These are phyloP conservation scores for Hysterangium stoloniferum DNA, from an alignment of 768 basidiomycete species.

Conservation along the genomic window DNA sequence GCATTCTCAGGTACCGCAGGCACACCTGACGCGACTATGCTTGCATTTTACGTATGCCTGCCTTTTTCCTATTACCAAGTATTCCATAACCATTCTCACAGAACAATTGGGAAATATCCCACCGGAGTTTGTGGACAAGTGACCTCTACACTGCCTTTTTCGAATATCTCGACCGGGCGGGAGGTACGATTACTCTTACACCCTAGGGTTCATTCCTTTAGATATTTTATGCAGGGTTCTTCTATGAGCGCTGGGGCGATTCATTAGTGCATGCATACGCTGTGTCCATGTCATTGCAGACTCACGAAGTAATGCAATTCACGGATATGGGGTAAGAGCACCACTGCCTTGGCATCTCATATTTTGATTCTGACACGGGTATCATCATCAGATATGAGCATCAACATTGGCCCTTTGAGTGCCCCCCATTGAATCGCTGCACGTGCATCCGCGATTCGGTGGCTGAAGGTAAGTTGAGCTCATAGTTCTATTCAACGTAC, in stretches of 20 bases:
- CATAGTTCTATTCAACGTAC: too few species aligned
- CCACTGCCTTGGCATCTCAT: neutral
- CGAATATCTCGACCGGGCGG: conserved; percentile 26
- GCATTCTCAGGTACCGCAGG: neutral
- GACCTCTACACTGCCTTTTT: conserved; percentile 30
- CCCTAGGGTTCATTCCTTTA: too few species aligned
- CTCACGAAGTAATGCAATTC: conserved; percentile 6
- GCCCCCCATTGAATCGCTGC: conserved; percentile 3
- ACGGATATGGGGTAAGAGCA: conserved; percentile 3
- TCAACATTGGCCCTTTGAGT: conserved; percentile 5
- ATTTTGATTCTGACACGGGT: neutral
- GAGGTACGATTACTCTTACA: conserved; percentile 14
- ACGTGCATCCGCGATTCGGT: conserved; percentile 2
- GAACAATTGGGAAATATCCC: conserved; percentile 33
- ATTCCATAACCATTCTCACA: conserved; percentile 17
- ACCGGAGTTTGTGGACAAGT: conserved; percentile 29
- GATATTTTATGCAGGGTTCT: conserved; percentile 23
- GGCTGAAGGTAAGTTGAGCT: neutral
- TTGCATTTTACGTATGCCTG: conserved; percentile 1
- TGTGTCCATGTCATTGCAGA: conserved; percentile 4
- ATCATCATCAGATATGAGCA: conserved; percentile 2
- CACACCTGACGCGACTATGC: conserved; percentile 3
- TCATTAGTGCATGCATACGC: conserved; percentile 31
- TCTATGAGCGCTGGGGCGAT: conserved; percentile 33
- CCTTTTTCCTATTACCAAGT: neutral